Percentiles rank a stretch among this genome's conserved stretches.
phyloP scores from a whole-genome alignment of 331 rosid species.

The Stylosanthes scabra region DNA sequence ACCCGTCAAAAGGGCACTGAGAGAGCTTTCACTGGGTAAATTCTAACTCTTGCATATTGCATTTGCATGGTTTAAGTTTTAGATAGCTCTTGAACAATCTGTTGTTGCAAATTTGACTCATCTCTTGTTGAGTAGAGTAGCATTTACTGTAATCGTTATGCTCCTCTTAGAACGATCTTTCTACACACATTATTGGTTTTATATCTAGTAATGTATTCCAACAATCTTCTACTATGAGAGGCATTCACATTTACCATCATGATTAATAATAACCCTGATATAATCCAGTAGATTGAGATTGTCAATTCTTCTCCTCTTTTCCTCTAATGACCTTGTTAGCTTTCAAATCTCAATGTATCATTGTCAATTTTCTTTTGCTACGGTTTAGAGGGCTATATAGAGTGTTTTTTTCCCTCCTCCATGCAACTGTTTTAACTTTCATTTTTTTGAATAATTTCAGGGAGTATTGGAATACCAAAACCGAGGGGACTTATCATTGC shows the following conservation, averaged over 20 bases:
- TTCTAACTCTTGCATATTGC: slow-evolving; percentile 30
- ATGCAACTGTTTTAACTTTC: background rate
- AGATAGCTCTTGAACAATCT: background rate
- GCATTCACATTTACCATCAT: background rate
- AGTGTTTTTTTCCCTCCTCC: background rate
- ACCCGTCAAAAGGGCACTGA: slow-evolving; percentile 95
- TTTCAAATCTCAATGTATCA: background rate
- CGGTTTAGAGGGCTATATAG: background rate
- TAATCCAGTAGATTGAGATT: background rate
- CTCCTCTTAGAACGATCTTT: no score
- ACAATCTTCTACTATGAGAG: background rate
- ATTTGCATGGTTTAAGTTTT: background rate
- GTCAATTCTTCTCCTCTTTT: background rate
- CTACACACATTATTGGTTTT: slow-evolving; percentile 17
- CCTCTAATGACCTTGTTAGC: background rate
- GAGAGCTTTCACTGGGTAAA: slow-evolving; percentile 94
- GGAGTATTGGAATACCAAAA: slow-evolving; percentile 91
- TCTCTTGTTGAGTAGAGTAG: no score
- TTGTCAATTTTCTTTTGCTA: background rate
- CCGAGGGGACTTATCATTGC: slow-evolving; percentile 79
- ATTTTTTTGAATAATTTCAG: slow-evolving; percentile 47
- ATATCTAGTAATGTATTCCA: background rate
- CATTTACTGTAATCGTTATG: no score
- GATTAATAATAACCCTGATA: background rate
- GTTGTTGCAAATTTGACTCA: background rate